Evolutionary conservation across 2,329 filamentous ascomycete species (phyloP), one percentile per base, ranked within the genome.

Genomic region (Penicillium sp.): DNA sequence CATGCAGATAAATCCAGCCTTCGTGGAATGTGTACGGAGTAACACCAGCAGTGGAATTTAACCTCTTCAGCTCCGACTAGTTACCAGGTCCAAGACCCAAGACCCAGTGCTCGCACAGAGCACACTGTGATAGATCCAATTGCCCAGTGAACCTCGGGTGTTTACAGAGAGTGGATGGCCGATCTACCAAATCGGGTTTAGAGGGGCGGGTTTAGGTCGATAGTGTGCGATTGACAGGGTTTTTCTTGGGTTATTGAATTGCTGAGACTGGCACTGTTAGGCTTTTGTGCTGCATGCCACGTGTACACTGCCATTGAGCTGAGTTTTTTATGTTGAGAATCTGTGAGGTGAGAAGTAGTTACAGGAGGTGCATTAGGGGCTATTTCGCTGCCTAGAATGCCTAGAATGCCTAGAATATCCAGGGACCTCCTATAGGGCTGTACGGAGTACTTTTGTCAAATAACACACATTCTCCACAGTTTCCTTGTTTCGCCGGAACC

Each of bases 131-230:
- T 49, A 32, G 31, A 53, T 53, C 40, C 42, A 18, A 39, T 45
- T 13, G 24, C 31, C 29, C 16, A 40, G 38, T 40, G 21, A 18
- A 40, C 38, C 38, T 40, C 38, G 38, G 38, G 38, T 40, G 18
- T 36, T 36, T 36, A 36, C 34, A 36, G 34, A 36, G 34, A 5
- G 43, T 52, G 43, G 49, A 22, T 40, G 29, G 50, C 36, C 50
- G 50, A 53, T 53, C 50, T 14, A n/a, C 44, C 38, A 9, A n/a
- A 52, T 52, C n/a, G 44, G 38, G 50, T 3, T 27, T 52, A 52
- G 50, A 47, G 41, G 21, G 3, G 32, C 13, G 18, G 34, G 34
- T 13, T 45, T 16, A 21, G n/a, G 18, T 40, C 48, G 36, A 41
- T 51, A 51, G 48, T 22, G 48, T 45, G 42, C 48, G 32, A 45